Evolutionary conservation across 83 land plant species (phyloP).

Genomic region (Diphasiastrum complanatum): DNA sequence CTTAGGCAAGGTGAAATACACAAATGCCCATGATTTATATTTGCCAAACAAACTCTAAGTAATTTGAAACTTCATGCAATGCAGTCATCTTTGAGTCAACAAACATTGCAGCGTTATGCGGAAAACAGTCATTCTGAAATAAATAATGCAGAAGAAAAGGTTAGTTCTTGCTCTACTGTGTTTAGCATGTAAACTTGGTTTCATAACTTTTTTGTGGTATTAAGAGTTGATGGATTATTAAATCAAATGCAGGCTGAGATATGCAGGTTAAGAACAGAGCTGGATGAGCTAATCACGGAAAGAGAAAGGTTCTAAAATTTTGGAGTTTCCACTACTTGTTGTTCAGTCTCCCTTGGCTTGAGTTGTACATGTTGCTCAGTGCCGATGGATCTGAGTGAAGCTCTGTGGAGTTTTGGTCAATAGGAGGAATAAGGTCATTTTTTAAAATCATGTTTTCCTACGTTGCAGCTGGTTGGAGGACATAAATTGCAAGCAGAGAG

Average conservation of each 20-base stretch:
- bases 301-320: constrained; percentile 15
- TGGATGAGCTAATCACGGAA: constrained; percentile 12
- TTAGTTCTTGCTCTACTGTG: too few species aligned
- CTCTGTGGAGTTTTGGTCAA: too few species aligned
- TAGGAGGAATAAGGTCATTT: too few species aligned
- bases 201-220: too few species aligned
- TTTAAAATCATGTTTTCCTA: background rate
- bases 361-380: background rate
- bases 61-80: background rate
- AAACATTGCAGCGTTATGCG: too few species aligned
- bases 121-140: too few species aligned
- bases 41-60: background rate
- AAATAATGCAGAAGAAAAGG: too few species aligned
- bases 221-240: too few species aligned
- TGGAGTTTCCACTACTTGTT: background rate
- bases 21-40: background rate
- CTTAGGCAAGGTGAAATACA: too few species aligned
- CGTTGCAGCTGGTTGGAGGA: constrained; percentile 33
- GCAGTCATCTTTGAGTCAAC: too few species aligned
- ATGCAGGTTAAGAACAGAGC: constrained; percentile 4
- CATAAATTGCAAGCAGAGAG: constrained; percentile 17
- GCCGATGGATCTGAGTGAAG: background rate
- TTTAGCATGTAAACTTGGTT: too few species aligned
- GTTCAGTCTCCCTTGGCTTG: background rate
- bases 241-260: background rate